Base-by-base conservation (phyloP, 1,284 basidiomycete genomes). In the Spongispora temasekensis region DNA sequence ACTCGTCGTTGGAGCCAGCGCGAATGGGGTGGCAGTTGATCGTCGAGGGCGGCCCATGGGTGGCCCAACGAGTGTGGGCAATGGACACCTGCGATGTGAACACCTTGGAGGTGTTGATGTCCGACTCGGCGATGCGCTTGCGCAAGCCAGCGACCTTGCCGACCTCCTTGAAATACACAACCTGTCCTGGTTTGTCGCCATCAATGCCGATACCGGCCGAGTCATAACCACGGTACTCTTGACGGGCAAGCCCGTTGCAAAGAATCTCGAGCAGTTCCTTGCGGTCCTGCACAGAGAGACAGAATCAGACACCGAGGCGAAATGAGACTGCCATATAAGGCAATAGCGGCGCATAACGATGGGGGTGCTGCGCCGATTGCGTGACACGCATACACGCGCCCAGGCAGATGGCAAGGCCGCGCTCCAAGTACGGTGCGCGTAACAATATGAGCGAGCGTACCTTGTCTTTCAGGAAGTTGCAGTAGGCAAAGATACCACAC, bases 31-130 rank as follows among this genome's bases (percentile, higher is more conserved):
- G 97, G 80, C 97, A 99, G 82, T 99, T 99, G 70, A 84, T 76
- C 57, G 89, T 85, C 31, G 89, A 91, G 31, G 94, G 94, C 55
- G 91, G 88, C 63, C 97, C 97, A 76, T 99, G 97, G n/a, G 97
- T 99, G 4, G 97, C 97, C 97, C 97, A 99, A 65, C 97, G 94
- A 19, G 97, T 99, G 83, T 99, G 97, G 28, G 97, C 97, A 79
- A 99, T 98, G 56, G 94, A 95, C 56, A 95, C 94, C 79, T 98
- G 96, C 56, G 90, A 90, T 61, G 95, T 75, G 76, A 90, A 93
- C 35, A 87, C 84, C 82, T 94, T 96, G 75, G 82, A 79, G 68
- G 94, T 89, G 78, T 98, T 88, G 70, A 96, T 75, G 64, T 75
- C 78, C 19, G 93, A 89, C 65, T 85, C 83, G 59, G 89, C 88